Evolutionary conservation across 2,329 filamentous ascomycete species (phyloP), one percentile per base, ranked within the genome.

Genomic region (Microdochium nivale): DNA sequence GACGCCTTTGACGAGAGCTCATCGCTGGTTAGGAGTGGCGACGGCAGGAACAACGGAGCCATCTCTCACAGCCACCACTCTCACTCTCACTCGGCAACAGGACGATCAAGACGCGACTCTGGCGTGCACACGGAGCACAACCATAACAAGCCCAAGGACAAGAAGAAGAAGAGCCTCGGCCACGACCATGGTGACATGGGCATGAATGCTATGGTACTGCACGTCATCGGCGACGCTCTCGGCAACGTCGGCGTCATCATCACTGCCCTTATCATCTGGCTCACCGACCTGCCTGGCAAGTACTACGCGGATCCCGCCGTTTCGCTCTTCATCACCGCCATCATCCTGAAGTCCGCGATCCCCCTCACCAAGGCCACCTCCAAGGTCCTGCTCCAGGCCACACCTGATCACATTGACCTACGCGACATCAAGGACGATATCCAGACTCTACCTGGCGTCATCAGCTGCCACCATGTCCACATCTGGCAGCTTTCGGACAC

Each of bases 401-500:
- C 94, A 0, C 94, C 94, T 0, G 86, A 90, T 53, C 88, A 92
- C 51, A 84, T 99, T 60, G 85, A 86, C 59, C 82, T 96, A 52
- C 86, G 91, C 57, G 88, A 97, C 54, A 92, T 99, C 68, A 88
- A 90, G 58, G 86, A 92, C 58, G 94, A 99, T 65, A 96, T 99
- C 51, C 82, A 91, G 64, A 73, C 80, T 16, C 81, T 99, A 5
- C 86, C 87, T 0, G 91, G 91, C 43, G 87, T 99, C 48, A 76
- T 94, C 55, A 90, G 87, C 65, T 96, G 90, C 64, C 94, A 99
- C 70, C 92, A 99, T 67, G 79, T 99, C 23, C 94, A 99, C 66
- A 90, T 99, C 55, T 99, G 94, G 94, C 92, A 97, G 68, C 80
- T 99, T 32, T 95, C 88, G 16, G 92, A 97, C 65, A 94, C 90